Conservation (phyloP, 805 yeast genomes). For the Saccharomycopsis babjevae region DNA sequence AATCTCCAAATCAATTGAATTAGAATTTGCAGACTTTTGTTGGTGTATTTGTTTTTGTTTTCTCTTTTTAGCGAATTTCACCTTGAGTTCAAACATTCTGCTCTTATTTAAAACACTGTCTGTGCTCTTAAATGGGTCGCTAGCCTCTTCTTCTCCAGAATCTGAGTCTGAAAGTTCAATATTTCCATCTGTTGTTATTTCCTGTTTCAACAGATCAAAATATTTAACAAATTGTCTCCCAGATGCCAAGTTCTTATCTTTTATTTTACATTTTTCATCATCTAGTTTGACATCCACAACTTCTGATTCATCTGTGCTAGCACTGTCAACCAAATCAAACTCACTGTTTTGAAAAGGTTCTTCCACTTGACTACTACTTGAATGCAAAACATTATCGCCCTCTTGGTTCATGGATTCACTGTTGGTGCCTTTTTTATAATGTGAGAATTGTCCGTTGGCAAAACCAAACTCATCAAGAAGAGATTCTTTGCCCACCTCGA, state of each 20-base stretch:
- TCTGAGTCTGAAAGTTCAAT: conserved; percentile 12
- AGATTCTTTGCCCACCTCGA: conserved; percentile 12
- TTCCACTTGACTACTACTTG: not conserved
- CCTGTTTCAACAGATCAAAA: conserved; percentile 5
- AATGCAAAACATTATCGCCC: not conserved
- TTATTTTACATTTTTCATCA: not conserved
- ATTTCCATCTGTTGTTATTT: conserved; percentile 3
- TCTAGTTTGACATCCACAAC: conserved; percentile 6
- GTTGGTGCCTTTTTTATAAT: not conserved
- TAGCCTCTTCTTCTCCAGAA: not conserved
- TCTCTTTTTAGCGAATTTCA: conserved; percentile 13
- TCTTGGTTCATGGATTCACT: not conserved
- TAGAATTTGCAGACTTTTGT: not conserved
- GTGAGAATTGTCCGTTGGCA: conserved; percentile 9
- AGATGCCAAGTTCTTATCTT: not conserved
- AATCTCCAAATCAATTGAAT: not conserved
- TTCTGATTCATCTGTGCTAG: conserved; percentile 8
- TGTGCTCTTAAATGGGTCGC: not conserved
- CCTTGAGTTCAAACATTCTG: conserved; percentile 11
- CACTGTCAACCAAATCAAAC: not conserved
- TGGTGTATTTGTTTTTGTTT: not conserved
- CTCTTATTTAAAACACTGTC: not conserved
- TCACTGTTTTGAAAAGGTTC: not conserved
- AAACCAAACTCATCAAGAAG: conserved; percentile 15
- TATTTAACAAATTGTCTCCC: conserved; percentile 6